phyloP scores from a whole-genome alignment of 805 yeast genomes.

The Wickerhamiella hasegawae region DNA sequence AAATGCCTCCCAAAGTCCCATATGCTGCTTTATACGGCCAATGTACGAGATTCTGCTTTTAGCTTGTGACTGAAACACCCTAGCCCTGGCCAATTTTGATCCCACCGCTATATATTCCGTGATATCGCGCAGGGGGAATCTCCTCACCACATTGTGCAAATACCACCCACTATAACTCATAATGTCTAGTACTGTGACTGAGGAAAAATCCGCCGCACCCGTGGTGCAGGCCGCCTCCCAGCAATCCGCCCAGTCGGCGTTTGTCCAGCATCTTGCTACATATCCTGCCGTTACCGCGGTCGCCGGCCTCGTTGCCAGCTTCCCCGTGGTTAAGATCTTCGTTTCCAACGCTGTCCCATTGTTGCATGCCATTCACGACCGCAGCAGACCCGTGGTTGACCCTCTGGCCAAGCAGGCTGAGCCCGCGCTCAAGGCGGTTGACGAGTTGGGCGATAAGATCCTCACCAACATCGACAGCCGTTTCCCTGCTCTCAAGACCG shows the following conservation, averaged over 20 bases:
- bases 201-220: background rate
- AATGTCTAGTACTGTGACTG: background rate
- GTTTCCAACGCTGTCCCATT: conserved; percentile 47
- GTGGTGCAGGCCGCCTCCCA: background rate
- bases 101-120: too few species aligned
- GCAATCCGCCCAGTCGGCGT: conserved; percentile 16
- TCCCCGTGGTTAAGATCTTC: conserved; percentile 41
- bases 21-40: too few species aligned
- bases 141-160: too few species aligned
- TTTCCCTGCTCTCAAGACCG: conserved; percentile 44
- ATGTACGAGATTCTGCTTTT: too few species aligned
- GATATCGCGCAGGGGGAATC: too few species aligned
- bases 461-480: conserved; percentile 40
- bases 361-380: conserved; percentile 26
- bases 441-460: conserved; percentile 38
- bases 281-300: conserved; percentile 43
- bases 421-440: conserved; percentile 29
- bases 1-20: too few species aligned
- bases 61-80: too few species aligned
- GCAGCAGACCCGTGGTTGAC: conserved; percentile 17
- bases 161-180: background rate
- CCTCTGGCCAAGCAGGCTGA: conserved; percentile 24
- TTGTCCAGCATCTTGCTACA: conserved; percentile 35
- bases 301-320: conserved; percentile 41
- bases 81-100: too few species aligned